Percentiles rank a stretch among this genome's conserved stretches.
phyloP scores from a whole-genome alignment of 2,329 filamentous ascomycete genomes.

The Diaporthe humulicola region DNA sequence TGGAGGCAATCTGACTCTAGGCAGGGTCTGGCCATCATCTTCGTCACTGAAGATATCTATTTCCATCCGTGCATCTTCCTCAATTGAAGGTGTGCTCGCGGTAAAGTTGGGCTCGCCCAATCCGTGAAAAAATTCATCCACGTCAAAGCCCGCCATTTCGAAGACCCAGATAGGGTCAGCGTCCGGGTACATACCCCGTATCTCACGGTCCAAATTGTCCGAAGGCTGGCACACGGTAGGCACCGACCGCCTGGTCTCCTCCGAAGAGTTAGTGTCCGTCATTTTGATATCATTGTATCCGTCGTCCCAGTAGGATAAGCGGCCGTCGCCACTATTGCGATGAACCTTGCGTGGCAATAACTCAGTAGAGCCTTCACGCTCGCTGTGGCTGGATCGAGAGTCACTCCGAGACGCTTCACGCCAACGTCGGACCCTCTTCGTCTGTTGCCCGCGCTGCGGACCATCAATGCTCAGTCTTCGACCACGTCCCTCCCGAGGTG shows the following conservation, averaged over 20 bases:
- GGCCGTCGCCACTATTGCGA: constrained; percentile 23
- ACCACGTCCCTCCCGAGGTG: constrained; percentile 1
- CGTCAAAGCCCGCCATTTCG: constrained; percentile 28
- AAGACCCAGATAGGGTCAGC: constrained; percentile 15
- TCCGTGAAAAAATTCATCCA: constrained; percentile 7
- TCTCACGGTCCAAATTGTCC: background rate
- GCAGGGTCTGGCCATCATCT: background rate
- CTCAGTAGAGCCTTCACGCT: background rate
- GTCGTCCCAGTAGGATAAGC: constrained; percentile 36
- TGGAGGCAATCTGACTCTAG: constrained; percentile 12
- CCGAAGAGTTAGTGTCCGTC: background rate
- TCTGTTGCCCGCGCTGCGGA: background rate
- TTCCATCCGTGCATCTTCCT: background rate
- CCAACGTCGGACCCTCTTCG: background rate
- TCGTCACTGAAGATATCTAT: background rate
- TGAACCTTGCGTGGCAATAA: background rate
- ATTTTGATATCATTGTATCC: background rate
- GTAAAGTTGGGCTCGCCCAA: background rate
- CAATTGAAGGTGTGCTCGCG: background rate
- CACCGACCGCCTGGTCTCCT: background rate
- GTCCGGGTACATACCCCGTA: constrained; percentile 12
- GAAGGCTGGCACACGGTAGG: background rate
- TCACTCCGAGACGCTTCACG: background rate
- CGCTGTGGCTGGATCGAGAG: background rate
- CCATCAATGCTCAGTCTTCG: background rate